Percentiles rank a stretch among this genome's conserved stretches.
These are phyloP conservation scores for Phyllosticta citrichinensis DNA, from an alignment of 2,329 filamentous ascomycete genomes.

Conservation along the genomic window DNA sequence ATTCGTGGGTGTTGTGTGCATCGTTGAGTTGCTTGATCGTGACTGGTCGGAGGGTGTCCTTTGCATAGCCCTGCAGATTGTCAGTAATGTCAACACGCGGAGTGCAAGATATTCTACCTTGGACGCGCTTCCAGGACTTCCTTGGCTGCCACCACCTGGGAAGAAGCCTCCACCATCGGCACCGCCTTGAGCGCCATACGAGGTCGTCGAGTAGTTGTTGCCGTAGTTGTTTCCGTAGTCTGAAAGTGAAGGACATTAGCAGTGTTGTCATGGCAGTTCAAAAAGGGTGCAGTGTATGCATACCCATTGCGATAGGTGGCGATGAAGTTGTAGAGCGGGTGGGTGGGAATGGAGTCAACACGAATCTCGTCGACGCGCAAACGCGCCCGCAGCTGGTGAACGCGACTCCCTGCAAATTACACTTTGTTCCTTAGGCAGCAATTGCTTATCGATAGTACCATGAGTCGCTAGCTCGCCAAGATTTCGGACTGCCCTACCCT, in stretches of 20 bases:
- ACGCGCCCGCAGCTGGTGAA: neutral
- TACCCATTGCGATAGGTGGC: constrained; percentile 1
- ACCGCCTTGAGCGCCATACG: constrained; percentile 45
- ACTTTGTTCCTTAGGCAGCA: neutral
- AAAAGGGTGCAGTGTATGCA: neutral
- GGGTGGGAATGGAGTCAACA: neutral
- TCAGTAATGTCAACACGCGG: neutral
- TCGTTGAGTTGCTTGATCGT: constrained; percentile 93
- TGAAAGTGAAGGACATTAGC: neutral
- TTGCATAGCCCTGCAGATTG: constrained; percentile 49
- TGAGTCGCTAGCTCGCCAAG: constrained; percentile 5
- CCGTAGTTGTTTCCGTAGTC: constrained; percentile 24
- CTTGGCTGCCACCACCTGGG: constrained; percentile 39
- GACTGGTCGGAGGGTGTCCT: constrained; percentile 83
- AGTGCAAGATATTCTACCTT: constrained; percentile 14
- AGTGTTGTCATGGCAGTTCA: neutral
- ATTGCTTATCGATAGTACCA: neutral
- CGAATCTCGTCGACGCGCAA: constrained; percentile 3
- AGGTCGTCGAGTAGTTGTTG: constrained; percentile 44
- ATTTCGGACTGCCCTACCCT: neutral
- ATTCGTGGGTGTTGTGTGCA: constrained; percentile 61
- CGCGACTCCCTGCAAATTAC: neutral
- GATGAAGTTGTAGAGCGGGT: neutral
- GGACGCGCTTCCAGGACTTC: constrained; percentile 29
- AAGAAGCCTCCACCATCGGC: constrained; percentile 52